phyloP scores from a whole-genome alignment of 805 yeast species.

The Nakazawaea wyomingensis region DNA sequence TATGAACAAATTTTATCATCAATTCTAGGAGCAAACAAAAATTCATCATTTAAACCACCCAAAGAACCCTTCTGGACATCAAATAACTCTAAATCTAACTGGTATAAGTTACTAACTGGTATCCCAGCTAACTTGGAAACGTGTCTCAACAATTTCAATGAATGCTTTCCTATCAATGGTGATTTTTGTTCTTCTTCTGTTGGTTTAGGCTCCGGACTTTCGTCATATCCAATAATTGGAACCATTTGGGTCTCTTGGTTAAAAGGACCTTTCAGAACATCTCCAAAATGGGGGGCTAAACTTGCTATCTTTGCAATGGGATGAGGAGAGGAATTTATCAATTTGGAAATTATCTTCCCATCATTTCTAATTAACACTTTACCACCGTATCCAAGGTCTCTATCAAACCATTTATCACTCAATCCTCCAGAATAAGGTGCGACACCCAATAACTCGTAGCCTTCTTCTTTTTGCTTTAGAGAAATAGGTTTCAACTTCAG shows the following conservation, averaged over 20 bases:
- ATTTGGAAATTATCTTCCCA: conserved; percentile 33
- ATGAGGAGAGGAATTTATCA: conserved; percentile 55
- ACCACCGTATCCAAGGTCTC: conserved; percentile 85
- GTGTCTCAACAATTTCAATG: conserved; percentile 62
- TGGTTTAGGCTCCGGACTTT: conserved; percentile 35
- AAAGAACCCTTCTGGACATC: conserved; percentile 76
- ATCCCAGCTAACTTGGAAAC: conserved; percentile 57
- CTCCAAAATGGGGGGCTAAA: conserved; percentile 84
- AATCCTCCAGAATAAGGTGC: conserved; percentile 81
- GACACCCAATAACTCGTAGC: conserved; percentile 73
- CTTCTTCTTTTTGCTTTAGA: conserved; percentile 54
- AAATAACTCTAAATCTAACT: conserved; percentile 71
- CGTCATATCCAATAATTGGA: conserved; percentile 64
- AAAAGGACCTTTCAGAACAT: conserved; percentile 61
- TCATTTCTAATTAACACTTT: conserved; percentile 49
- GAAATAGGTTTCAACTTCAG: conserved; percentile 69
- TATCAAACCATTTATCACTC: conserved; percentile 67
- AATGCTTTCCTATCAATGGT: conserved; percentile 67
- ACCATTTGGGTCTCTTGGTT: conserved; percentile 73
- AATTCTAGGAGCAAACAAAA: conserved; percentile 74
- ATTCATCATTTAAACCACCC: conserved; percentile 76
- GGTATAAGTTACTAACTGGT: conserved; percentile 54
- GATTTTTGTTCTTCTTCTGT: conserved; percentile 55
- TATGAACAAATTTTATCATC: conserved; percentile 82
- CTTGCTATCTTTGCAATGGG: conserved; percentile 80